Percentiles rank a stretch among this genome's conserved stretches.
Conservation (phyloP, 1,284 basidiomycete species). For the Coniferiporia weirii region DNA sequence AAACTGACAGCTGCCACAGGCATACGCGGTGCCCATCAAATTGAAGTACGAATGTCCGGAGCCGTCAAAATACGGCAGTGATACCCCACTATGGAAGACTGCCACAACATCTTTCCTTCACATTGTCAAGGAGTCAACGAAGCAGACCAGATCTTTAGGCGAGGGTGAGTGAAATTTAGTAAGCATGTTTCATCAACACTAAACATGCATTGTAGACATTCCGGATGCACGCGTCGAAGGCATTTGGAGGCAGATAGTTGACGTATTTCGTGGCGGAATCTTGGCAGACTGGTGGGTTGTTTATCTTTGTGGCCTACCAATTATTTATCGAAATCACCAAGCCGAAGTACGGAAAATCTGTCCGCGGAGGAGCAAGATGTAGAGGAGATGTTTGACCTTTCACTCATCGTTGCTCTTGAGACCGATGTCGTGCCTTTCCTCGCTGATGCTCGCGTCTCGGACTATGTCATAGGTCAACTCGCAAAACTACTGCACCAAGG, state of each 20-base stretch:
- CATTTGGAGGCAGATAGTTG: conserved; percentile 84
- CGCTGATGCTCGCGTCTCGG: conserved; percentile 65
- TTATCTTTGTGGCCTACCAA: not conserved
- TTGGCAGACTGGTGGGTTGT: conserved; percentile 75
- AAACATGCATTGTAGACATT: conserved; percentile 38
- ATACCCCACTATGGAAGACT: conserved; percentile 87
- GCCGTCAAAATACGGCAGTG: conserved; percentile 80
- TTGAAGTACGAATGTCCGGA: conserved; percentile 92
- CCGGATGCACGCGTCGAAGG: conserved; percentile 60
- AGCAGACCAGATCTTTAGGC: conserved; percentile 43
- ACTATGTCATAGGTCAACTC: conserved; percentile 65
- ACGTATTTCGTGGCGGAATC: conserved; percentile 77
- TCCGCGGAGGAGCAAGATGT: conserved; percentile 60
- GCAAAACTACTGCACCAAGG: conserved; percentile 73
- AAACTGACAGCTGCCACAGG: conserved; percentile 38
- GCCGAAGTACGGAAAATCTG: conserved; percentile 49
- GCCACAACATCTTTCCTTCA: conserved; percentile 70
- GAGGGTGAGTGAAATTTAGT: conserved; percentile 33
- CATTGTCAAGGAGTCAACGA: conserved; percentile 60
- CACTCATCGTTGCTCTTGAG: conserved; percentile 75
- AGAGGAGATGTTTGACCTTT: conserved; percentile 87
- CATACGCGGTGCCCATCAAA: conserved; percentile 86
- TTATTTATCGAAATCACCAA: conserved; percentile 23
- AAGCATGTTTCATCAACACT: not conserved
- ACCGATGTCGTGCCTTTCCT: conserved; percentile 75